A percentile compares a stretch with the other conserved stretches of the same genome.
Evolutionary conservation across 2,329 filamentous ascomycete species (phyloP).

Genomic region (Emmonsiellopsis sp.): DNA sequence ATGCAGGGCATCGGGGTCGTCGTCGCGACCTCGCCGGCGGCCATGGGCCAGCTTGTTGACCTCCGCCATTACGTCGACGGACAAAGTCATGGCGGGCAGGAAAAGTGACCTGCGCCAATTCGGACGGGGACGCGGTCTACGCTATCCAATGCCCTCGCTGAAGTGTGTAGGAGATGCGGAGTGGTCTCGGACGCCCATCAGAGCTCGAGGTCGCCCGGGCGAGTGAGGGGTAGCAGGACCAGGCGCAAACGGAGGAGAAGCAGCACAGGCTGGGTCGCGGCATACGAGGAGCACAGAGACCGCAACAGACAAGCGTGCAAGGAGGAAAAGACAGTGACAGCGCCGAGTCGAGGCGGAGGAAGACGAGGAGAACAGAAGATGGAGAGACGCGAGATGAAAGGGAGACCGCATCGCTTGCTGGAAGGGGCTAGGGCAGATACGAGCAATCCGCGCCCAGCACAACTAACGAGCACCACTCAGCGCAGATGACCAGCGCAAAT

Average conservation of each 20-base stretch:
- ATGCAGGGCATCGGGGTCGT: background rate
- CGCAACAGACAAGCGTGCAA: background rate
- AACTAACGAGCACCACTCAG: background rate
- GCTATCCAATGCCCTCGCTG: slow-evolving; percentile 3
- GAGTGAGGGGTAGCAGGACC: slow-evolving; percentile 5
- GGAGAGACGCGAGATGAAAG: background rate
- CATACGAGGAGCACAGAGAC: background rate
- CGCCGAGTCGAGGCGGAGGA: background rate
- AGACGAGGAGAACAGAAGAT: background rate
- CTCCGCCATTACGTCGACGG: background rate
- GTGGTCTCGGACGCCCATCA: slow-evolving; percentile 1
- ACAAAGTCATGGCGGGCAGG: background rate
- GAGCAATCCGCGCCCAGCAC: background rate
- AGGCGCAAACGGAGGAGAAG: background rate
- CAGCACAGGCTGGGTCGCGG: background rate
- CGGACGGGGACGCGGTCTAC: background rate
- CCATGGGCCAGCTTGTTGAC: background rate
- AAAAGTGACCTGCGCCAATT: background rate
- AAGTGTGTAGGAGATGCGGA: background rate
- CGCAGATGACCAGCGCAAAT: slow-evolving; percentile 3
- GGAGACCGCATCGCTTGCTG: background rate
- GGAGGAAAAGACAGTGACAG: background rate
- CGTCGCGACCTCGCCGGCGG: slow-evolving; percentile 1
- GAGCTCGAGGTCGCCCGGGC: background rate
- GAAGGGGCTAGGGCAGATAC: background rate